Evolutionary conservation across 2,329 filamentous ascomycete species (phyloP).

Genomic region (Chaetothyriales sp.): DNA sequence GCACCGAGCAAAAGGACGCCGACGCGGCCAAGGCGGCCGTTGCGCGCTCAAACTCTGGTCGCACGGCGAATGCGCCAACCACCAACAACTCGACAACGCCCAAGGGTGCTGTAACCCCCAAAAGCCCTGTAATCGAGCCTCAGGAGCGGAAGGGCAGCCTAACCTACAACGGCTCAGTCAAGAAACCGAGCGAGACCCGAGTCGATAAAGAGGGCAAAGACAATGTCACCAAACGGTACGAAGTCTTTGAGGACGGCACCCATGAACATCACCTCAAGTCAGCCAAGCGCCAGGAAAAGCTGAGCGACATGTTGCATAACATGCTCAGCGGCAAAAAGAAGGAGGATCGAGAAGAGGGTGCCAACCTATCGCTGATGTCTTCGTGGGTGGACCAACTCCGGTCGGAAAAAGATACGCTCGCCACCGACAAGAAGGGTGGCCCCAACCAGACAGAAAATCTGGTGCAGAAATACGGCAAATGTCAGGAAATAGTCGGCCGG

Average conservation of each 20-base stretch:
- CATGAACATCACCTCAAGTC: conserved; percentile 84
- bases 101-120: conserved; percentile 14
- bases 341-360: conserved; percentile 41
- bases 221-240: conserved; percentile 35
- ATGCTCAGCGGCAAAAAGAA: conserved; percentile 70
- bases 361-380: conserved; percentile 82
- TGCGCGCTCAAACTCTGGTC: neutral
- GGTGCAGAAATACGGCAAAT: conserved; percentile 95
- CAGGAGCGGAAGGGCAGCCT: conserved; percentile 19
- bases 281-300: conserved; percentile 82
- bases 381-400: conserved; percentile 91
- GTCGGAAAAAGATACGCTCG: conserved; percentile 63
- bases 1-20: conserved; percentile 25
- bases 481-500: conserved; percentile 88
- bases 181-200: conserved; percentile 19
- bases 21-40: conserved; percentile 16
- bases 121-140: conserved; percentile 15
- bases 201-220: conserved; percentile 21
- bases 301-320: conserved; percentile 78
- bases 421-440: conserved; percentile 66
- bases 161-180: conserved; percentile 4
- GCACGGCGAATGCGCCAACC: no score
- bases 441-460: conserved; percentile 62
- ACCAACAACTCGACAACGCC: neutral
- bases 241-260: conserved; percentile 46